These are phyloP conservation scores for Sphaerulina musiva DNA, from an alignment of 2,329 filamentous ascomycete species.

Conservation along the genomic window DNA sequence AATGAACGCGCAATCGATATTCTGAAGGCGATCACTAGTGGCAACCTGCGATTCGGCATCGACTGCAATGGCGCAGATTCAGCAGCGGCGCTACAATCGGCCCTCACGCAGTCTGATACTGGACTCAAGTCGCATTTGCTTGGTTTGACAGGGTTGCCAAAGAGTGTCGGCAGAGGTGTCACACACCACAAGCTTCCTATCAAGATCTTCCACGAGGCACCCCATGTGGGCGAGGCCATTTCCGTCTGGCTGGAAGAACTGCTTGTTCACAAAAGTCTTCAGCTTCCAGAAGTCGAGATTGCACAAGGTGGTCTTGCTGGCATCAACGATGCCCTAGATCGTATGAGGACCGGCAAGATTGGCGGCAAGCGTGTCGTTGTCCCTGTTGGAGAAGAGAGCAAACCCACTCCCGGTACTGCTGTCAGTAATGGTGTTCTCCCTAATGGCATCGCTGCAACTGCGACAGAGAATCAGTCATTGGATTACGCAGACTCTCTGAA, in stretches of 20 bases:
- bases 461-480: conserved; percentile 22
- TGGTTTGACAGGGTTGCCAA: conserved; percentile 62
- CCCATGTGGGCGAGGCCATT: conserved; percentile 56
- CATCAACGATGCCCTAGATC: conserved; percentile 62
- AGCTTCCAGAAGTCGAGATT: conserved; percentile 59
- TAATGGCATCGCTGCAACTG: conserved; percentile 16
- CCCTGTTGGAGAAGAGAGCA: conserved; percentile 25
- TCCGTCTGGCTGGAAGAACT: conserved; percentile 62
- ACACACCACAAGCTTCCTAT: conserved; percentile 63
- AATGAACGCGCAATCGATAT: conserved; percentile 59
- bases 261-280: conserved; percentile 49
- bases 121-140: conserved; percentile 51
- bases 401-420: conserved; percentile 11
- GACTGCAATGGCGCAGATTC: conserved; percentile 63
- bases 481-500: conserved; percentile 38
- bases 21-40: conserved; percentile 53
- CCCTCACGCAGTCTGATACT: conserved; percentile 37
- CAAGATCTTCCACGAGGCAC: conserved; percentile 66
- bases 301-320: conserved; percentile 57
- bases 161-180: conserved; percentile 45
- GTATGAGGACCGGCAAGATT: conserved; percentile 58
- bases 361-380: conserved; percentile 66
- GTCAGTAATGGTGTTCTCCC: conserved; percentile 13
- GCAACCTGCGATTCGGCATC: conserved; percentile 58
- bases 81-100: conserved; percentile 52